phyloP scores from a whole-genome alignment of 2,329 filamentous ascomycete species.

The Fusarium dimerum region DNA sequence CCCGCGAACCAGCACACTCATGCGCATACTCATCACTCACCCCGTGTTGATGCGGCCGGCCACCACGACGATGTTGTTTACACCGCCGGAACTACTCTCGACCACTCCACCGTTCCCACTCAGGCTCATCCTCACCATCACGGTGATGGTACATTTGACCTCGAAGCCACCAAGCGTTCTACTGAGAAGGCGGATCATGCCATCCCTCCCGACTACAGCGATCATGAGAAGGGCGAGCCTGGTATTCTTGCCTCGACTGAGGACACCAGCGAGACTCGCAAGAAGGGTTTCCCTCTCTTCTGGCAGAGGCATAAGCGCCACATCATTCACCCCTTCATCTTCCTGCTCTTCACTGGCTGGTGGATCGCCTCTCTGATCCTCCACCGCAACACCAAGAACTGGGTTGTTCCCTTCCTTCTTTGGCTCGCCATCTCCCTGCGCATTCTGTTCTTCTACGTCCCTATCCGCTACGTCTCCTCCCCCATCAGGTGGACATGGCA shows the following conservation, averaged over 20 bases:
- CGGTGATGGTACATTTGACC: slow-evolving; percentile 12
- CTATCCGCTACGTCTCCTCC: slow-evolving; percentile 64
- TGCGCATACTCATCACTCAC: slow-evolving; percentile 43
- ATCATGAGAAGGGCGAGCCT: slow-evolving; percentile 40
- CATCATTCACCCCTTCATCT: slow-evolving; percentile 48
- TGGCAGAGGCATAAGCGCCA: slow-evolving; percentile 49
- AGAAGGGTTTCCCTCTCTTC: slow-evolving; percentile 26
- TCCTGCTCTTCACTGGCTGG: slow-evolving; percentile 57
- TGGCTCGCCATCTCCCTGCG: slow-evolving; percentile 76
- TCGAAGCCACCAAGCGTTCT: slow-evolving; percentile 4
- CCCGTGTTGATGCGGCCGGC: slow-evolving; percentile 34
- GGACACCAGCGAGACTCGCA: slow-evolving; percentile 21
- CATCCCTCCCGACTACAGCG: slow-evolving; percentile 41
- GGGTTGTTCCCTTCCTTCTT: slow-evolving; percentile 81
- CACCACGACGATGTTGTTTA: slow-evolving; percentile 48
- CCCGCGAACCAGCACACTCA: slow-evolving; percentile 46
- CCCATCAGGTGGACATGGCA: slow-evolving; percentile 70
- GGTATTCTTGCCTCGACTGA: slow-evolving; percentile 33
- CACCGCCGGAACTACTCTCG: slow-evolving; percentile 41
- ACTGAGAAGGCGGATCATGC: slow-evolving; percentile 2
- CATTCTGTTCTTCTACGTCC: slow-evolving; percentile 72
- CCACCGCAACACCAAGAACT: slow-evolving; percentile 72
- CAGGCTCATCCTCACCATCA: slow-evolving; percentile 35
- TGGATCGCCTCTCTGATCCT: slow-evolving; percentile 76
- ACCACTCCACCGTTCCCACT: slow-evolving; percentile 37